Evolutionary conservation across 345 rosid genomes (phyloP).

Genomic region (Litchi chinensis): DNA sequence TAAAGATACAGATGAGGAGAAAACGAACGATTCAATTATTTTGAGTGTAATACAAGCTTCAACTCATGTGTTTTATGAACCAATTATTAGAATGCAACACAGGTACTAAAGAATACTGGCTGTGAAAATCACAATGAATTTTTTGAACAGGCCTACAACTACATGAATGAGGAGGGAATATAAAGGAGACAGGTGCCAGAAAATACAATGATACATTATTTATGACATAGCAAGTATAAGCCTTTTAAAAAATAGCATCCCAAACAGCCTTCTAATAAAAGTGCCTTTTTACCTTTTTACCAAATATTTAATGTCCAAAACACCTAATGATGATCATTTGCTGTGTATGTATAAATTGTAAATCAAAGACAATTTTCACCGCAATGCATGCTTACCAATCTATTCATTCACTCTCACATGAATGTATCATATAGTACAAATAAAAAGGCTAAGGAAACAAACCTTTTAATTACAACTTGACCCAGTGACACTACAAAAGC

Average conservation of each 20-base stretch:
- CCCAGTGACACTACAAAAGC: constrained; percentile 41
- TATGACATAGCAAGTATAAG: background rate
- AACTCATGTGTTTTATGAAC: background rate
- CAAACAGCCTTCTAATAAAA: constrained; percentile 10
- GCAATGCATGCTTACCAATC: constrained; percentile 30
- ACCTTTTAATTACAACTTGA: constrained; percentile 47
- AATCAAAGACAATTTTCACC: background rate
- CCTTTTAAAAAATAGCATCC: background rate
- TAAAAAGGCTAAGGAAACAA: constrained; percentile 18
- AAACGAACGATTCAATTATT: background rate
- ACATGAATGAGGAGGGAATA: background rate
- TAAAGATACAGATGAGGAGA: background rate
- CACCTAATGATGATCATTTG: constrained; percentile 3
- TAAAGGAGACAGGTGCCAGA: background rate
- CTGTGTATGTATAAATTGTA: constrained; percentile 1
- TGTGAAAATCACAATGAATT: background rate
- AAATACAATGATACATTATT: background rate
- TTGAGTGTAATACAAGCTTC: background rate
- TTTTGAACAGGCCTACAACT: background rate
- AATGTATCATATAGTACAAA: constrained; percentile 28
- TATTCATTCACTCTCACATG: constrained; percentile 28
- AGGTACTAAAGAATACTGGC: background rate
- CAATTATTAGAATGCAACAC: background rate
- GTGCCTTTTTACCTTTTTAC: background rate
- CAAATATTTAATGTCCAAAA: background rate